Base-by-base conservation (phyloP, 2,329 filamentous ascomycete genomes). In the Colletotrichum sp. region DNA sequence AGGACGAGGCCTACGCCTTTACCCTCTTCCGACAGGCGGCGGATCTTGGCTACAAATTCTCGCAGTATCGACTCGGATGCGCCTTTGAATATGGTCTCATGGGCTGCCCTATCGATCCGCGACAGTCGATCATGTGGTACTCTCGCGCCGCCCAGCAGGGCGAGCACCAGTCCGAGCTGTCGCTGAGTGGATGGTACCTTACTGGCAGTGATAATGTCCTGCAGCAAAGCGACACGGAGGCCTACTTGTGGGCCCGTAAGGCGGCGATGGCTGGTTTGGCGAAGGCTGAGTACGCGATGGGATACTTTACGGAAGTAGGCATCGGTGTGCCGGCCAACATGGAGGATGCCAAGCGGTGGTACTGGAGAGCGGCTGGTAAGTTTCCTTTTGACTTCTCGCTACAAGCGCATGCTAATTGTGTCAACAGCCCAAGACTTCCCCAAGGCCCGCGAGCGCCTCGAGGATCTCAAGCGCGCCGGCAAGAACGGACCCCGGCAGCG, bases 201-300 rank as follows among this genome's bases (percentile, higher is more conserved):
- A 99, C 97, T 0, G 97, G 97, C 2, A 93, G 92, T 44, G 95
- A 98, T 71, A 95, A 95, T 1, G 95, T 99, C 10, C 86, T 99
- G 69, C 92, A 95, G 81, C 96, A 98, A 84, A 98, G 93, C 82
- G 97, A 99, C 80, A 98, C 95, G 0, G 97, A 99, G 84, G 97
- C 97, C 1, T 99, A 98, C 83, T 90, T 99, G 3, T 99, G 97
- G 97, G 96, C 97, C 13, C 90, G 96, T 26, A 99, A 98, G 85
- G 96, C 97, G 3, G 97, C 97, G 1, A 92, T 93, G 78, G 94
- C 95, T 5, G 96, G 96, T 4, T 86, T 98, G 48, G 93, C 95
- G 9, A 99, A 99, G 88, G 97, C 97, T 0, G 95, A 99, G 86
- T 99, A 98, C 85, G 97, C 96, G 0, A 98, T 99, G 94, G 97